Base-by-base conservation (phyloP, 805 yeast species). In the Myxozyma vanderwaltii region DNA sequence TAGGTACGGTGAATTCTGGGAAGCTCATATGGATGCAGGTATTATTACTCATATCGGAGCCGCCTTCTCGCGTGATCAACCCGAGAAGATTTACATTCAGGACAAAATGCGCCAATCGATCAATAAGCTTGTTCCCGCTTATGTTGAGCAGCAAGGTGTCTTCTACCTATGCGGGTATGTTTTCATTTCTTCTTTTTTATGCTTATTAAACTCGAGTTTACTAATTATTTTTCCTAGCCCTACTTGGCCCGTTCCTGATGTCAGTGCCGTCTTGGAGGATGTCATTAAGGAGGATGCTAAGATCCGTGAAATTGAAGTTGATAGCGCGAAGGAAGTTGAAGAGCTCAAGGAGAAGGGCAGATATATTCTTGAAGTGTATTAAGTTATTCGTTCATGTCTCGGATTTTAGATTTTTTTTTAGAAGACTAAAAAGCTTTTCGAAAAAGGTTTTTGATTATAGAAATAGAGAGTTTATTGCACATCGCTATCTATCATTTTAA, bases 201-300 rank as follows among this genome's bases (percentile, higher is more conserved):
- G 15, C 3, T 21, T 13, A 23, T 10, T 24, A n/a, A 15, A 29
- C 6, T 29, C 10, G 10, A 29, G 6, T 6, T n/a, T 13, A 35
- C 54, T 33, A 23, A 26, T 35, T 39, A 44, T 21, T 17, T 27
- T 27, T 17, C 15, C 4, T 57, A 57, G 98, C 63, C 98, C 98
- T 44, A 92, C 97, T 1, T 92, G 98, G 98, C 98, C 98, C 35
- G 97, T 92, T 70, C 97, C 98, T 10, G 97, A 91, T 73, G 88
- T 92, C 69, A 88, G 96, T 54, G 87, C 86, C 45, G 96, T 96
- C 69, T 78, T 92, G 67, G 87, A 87, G 70, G 96, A 89, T 65
- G 87, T 92, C 67, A 80, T 91, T 52, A 74, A 75, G 24, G 81
- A 81, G 47, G 96, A 89, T 64, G 96, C 96, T 26, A 78, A 77